phyloP scores from a whole-genome alignment of 805 yeast genomes.

The Metschnikowia corniflorae region DNA sequence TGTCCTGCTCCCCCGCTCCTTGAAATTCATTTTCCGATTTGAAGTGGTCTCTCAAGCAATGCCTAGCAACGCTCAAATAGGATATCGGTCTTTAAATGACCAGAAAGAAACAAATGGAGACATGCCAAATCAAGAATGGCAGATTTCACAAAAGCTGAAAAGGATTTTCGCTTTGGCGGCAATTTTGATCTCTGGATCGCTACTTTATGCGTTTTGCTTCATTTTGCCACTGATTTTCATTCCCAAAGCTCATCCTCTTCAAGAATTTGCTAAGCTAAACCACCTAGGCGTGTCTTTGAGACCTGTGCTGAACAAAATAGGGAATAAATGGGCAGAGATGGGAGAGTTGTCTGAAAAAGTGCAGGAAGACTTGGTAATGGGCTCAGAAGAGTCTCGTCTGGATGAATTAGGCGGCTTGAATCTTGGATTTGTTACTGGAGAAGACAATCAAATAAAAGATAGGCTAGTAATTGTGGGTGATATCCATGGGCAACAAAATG shows the following conservation, averaged over 20 bases:
- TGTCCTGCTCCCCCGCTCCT: too few species aligned
- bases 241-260: constrained; percentile 29
- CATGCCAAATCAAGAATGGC: too few species aligned
- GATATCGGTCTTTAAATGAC: too few species aligned
- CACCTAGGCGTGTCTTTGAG: constrained; percentile 23
- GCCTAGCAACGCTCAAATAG: too few species aligned
- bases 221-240: constrained; percentile 33
- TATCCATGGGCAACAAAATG: constrained; percentile 73
- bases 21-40: too few species aligned
- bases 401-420: too few species aligned
- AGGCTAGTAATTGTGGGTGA: constrained; percentile 78
- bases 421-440: too few species aligned
- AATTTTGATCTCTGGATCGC: background rate
- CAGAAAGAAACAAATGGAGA: too few species aligned
- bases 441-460: too few species aligned
- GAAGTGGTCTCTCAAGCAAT: too few species aligned
- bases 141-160: background rate
- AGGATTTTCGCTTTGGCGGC: background rate
- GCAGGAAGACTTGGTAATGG: too few species aligned
- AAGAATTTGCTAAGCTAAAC: constrained; percentile 24
- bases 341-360: background rate
- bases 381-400: too few species aligned
- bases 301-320: constrained; percentile 20
- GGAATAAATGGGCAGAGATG: constrained; percentile 1
- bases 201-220: constrained; percentile 30